A percentile compares a stretch with the other conserved stretches of the same genome.
phyloP scores from a whole-genome alignment of 2,329 filamentous ascomycete genomes.

The Trichoderma koningii region DNA sequence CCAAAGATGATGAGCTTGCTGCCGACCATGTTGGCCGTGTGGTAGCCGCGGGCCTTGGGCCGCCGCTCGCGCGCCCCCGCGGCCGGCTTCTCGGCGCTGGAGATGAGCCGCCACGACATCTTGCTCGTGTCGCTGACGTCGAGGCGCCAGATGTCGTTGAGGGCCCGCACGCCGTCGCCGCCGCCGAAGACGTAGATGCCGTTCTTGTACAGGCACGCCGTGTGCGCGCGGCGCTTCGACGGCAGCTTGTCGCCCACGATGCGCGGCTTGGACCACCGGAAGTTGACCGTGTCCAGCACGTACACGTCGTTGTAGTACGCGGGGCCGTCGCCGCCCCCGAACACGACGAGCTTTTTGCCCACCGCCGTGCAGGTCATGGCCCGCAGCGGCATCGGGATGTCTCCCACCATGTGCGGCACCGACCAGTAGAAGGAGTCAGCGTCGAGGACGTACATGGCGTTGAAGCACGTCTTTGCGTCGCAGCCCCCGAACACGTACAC shows the following conservation, averaged over 20 bases:
- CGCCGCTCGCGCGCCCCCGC: conserved; percentile 43
- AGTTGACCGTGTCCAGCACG: conserved; percentile 70
- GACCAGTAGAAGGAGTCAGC: conserved; percentile 72
- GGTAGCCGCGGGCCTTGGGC: conserved; percentile 68
- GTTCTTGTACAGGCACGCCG: conserved; percentile 70
- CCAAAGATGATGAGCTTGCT: conserved; percentile 72
- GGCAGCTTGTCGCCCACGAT: conserved; percentile 61
- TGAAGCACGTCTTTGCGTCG: conserved; percentile 67
- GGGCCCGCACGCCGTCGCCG: conserved; percentile 67
- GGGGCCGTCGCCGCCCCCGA: conserved; percentile 69
- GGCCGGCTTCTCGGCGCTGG: conserved; percentile 45
- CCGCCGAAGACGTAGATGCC: conserved; percentile 73
- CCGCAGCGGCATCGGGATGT: conserved; percentile 64
- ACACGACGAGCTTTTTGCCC: conserved; percentile 69
- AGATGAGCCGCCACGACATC: conserved; percentile 69
- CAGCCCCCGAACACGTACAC: conserved; percentile 71
- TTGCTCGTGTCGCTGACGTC: conserved; percentile 67
- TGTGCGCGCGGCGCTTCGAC: conserved; percentile 66
- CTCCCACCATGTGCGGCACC: conserved; percentile 63
- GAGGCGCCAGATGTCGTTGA: conserved; percentile 73
- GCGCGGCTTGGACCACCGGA: conserved; percentile 64
- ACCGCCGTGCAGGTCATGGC: conserved; percentile 74
- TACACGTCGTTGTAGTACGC: conserved; percentile 74
- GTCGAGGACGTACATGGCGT: conserved; percentile 68
- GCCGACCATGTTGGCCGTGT: conserved; percentile 73